These are phyloP conservation scores for Hypoxylon cercidicola DNA, from an alignment of 495 filamentous ascomycete species.

Conservation along the genomic window DNA sequence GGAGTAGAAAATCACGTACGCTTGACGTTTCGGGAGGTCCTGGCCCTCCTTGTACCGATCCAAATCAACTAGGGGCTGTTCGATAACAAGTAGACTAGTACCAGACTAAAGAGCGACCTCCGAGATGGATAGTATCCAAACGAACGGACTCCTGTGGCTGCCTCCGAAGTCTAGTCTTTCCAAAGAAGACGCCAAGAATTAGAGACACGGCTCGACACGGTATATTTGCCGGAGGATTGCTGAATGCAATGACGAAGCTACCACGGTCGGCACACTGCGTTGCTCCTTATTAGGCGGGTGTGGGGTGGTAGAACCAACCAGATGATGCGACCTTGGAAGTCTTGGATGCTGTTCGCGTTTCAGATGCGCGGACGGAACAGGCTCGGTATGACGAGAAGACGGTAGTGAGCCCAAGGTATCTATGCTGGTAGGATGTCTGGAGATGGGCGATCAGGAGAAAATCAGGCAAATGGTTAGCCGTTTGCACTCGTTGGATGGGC, in stretches of 20 bases:
- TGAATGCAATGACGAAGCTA: conserved; percentile 30
- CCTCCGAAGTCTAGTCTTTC: conserved; percentile 32
- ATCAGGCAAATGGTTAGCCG: conserved; percentile 46
- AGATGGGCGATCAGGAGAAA: conserved; percentile 53
- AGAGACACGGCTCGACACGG: conserved; percentile 20
- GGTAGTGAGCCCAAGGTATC: conserved; percentile 19
- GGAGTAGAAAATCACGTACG: conserved; percentile 49
- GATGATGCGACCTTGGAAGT: conserved; percentile 35
- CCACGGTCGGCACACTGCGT: conserved; percentile 35
- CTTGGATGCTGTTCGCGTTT: conserved; percentile 48
- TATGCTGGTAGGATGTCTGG: conserved; percentile 43
- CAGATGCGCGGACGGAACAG: conserved; percentile 42
- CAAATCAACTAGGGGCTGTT: conserved; percentile 30
- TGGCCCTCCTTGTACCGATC: conserved; percentile 27
- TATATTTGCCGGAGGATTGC: conserved; percentile 33
- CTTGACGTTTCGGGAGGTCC: conserved; percentile 51
- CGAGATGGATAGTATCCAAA: conserved; percentile 34
- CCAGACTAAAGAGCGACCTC: conserved; percentile 25
- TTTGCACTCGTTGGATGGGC: conserved; percentile 9
- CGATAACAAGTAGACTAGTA: conserved; percentile 22
- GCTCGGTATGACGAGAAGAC: conserved; percentile 21
- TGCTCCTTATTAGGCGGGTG: conserved; percentile 32
- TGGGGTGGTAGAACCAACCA: conserved; percentile 37
- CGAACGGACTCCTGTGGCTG: conserved; percentile 20
- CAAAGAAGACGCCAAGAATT: conserved; percentile 26